Conservation (phyloP, 805 yeast species). For the Ogataea parapolymorpha region DNA sequence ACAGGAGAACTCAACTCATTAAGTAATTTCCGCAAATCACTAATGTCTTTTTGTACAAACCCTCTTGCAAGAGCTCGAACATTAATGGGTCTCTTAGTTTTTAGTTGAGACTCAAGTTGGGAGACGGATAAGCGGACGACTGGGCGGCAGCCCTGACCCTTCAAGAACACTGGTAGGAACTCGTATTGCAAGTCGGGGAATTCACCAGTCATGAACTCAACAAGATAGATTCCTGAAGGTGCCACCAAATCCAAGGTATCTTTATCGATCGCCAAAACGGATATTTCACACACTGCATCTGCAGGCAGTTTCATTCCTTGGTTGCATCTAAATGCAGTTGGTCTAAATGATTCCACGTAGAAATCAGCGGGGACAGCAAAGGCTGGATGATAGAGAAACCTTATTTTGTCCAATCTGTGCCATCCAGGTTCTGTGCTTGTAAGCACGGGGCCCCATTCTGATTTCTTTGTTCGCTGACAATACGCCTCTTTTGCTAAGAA, state of each 20-base stretch:
- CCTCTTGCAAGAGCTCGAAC: constrained; percentile 58
- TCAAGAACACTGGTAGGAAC: constrained; percentile 51
- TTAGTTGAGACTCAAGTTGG: background rate
- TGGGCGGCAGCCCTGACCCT: constrained; percentile 49
- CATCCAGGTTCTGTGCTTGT: constrained; percentile 76
- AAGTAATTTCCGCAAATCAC: constrained; percentile 42
- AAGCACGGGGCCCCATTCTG: constrained; percentile 47
- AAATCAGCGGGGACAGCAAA: constrained; percentile 69
- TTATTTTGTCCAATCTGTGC: constrained; percentile 75
- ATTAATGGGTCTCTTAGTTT: constrained; percentile 34
- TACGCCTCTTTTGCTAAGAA: constrained; percentile 69
- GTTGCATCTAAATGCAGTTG: constrained; percentile 26
- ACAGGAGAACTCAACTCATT: constrained; percentile 18
- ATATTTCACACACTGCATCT: constrained; percentile 39
- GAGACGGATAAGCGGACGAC: constrained; percentile 3
- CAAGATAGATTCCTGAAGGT: constrained; percentile 64
- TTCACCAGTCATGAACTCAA: constrained; percentile 68
- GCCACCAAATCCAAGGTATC: constrained; percentile 48
- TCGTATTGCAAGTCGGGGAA: constrained; percentile 58
- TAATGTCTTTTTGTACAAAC: constrained; percentile 53
- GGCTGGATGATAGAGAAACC: constrained; percentile 79
- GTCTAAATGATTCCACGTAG: constrained; percentile 39
- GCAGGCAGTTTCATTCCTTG: constrained; percentile 32
- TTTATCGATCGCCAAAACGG: constrained; percentile 43
- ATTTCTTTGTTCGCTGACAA: constrained; percentile 49